Conservation (phyloP, 2,329 filamentous ascomycete species). For the Ascochyta fabae region DNA sequence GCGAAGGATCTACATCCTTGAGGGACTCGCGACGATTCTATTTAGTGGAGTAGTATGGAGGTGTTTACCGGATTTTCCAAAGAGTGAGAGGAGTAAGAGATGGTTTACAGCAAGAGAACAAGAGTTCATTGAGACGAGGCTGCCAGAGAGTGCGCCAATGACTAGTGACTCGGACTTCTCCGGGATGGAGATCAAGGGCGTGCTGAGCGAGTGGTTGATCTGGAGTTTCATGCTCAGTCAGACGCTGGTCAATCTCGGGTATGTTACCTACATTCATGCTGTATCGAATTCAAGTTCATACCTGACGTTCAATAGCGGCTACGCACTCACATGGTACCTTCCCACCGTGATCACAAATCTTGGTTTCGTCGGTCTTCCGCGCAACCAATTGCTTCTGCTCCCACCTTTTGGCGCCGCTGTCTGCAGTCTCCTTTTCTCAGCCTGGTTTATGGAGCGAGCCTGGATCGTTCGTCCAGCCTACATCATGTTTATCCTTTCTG, state of each 20-base stretch:
- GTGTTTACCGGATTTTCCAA: conserved; percentile 55
- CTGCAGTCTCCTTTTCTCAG: conserved; percentile 49
- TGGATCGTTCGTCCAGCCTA: conserved; percentile 52
- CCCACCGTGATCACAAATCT: conserved; percentile 53
- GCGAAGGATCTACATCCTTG: conserved; percentile 53
- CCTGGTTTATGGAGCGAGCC: conserved; percentile 51
- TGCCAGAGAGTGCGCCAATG: conserved; percentile 50
- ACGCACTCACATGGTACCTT: conserved; percentile 53
- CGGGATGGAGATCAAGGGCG: conserved; percentile 44
- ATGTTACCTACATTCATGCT: neutral
- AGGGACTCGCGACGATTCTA: conserved; percentile 53
- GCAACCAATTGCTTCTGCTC: conserved; percentile 56
- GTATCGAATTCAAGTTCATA: neutral
- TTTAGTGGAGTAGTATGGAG: conserved; percentile 50
- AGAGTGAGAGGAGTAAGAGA: conserved; percentile 44
- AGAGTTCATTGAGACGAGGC: conserved; percentile 50
- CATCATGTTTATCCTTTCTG: conserved; percentile 51
- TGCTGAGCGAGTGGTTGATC: conserved; percentile 45
- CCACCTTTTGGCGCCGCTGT: conserved; percentile 51
- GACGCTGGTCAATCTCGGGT: conserved; percentile 51
- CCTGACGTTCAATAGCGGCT: conserved; percentile 33
- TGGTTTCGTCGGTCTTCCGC: conserved; percentile 52
- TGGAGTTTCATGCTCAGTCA: conserved; percentile 50
- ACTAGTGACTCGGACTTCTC: conserved; percentile 49
- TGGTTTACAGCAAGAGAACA: conserved; percentile 52